Percentiles rank a stretch among this genome's conserved stretches.
Evolutionary conservation across 495 filamentous ascomycete species (phyloP).

Genomic region (Lepraria neglecta): DNA sequence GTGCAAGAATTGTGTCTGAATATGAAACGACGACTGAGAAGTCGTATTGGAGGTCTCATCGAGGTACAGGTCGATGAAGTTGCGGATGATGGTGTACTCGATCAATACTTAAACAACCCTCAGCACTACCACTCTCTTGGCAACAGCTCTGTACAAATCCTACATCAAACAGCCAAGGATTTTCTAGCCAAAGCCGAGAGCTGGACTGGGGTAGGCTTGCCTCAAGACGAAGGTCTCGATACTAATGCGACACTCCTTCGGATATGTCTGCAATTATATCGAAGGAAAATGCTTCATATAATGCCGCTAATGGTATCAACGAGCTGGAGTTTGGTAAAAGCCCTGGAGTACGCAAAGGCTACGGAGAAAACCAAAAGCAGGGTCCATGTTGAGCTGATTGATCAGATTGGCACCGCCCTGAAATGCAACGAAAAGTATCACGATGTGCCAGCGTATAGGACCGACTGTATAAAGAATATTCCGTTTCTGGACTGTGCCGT

Average conservation of each 20-base stretch:
- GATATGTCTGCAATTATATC: constrained; percentile 1
- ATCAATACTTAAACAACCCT: too few species aligned
- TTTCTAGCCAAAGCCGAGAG: background rate
- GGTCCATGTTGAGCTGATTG: background rate
- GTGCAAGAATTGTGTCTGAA: background rate
- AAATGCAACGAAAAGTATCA: background rate
- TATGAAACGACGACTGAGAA: background rate
- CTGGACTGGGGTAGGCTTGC: background rate
- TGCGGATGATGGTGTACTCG: background rate
- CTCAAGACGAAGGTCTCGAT: background rate
- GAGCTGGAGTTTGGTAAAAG: constrained; percentile 1
- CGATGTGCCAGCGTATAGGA: background rate
- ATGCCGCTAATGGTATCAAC: background rate
- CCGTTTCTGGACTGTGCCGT: background rate
- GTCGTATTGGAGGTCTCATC: background rate
- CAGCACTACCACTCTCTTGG: background rate
- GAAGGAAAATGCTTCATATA: background rate
- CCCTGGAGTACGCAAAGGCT: background rate
- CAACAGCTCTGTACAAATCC: background rate
- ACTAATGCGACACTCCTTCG: background rate
- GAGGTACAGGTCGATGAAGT: background rate
- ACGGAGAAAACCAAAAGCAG: background rate
- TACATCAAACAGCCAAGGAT: background rate
- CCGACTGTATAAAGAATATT: background rate
- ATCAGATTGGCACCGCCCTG: background rate